Conservation (phyloP, 208 protist genomes). For the Polymyxa betae region DNA sequence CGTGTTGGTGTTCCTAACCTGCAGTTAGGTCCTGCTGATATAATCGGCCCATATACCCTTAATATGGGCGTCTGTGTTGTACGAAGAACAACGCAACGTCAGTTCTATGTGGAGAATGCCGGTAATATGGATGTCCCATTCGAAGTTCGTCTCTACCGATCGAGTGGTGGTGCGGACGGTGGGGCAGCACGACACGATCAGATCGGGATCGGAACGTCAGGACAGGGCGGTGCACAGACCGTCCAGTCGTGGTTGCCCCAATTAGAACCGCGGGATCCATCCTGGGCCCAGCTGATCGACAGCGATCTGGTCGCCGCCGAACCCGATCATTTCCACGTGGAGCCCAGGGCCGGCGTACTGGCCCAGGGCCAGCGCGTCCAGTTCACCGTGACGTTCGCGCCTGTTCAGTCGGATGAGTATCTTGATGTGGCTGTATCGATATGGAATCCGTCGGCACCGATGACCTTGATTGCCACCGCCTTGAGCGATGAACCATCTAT, state of each 20-base stretch:
- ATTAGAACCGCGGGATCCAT: background rate
- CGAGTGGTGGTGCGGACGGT: background rate
- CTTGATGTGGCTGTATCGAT: background rate
- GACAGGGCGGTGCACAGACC: background rate
- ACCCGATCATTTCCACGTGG: background rate
- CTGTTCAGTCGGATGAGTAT: background rate
- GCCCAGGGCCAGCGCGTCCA: background rate
- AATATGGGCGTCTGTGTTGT: constrained; percentile 45
- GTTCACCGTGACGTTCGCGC: background rate
- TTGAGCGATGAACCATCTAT: constrained; percentile 6
- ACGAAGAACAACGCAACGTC: background rate
- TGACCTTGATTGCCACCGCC: background rate
- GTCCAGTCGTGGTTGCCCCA: constrained; percentile 20
- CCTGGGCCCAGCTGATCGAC: background rate
- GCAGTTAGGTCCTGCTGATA: background rate
- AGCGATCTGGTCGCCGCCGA: background rate
- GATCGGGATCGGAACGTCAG: background rate
- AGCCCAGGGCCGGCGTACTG: constrained; percentile 13
- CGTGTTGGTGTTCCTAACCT: constrained; percentile 38
- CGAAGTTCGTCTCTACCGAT: background rate
- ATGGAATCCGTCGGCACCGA: constrained; percentile 1
- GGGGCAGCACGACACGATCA: background rate
- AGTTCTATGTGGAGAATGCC: constrained; percentile 31
- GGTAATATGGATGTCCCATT: constrained; percentile 45
- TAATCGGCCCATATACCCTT: background rate